phyloP scores from a whole-genome alignment of 805 yeast genomes.

The Lipomyces mesembrius region DNA sequence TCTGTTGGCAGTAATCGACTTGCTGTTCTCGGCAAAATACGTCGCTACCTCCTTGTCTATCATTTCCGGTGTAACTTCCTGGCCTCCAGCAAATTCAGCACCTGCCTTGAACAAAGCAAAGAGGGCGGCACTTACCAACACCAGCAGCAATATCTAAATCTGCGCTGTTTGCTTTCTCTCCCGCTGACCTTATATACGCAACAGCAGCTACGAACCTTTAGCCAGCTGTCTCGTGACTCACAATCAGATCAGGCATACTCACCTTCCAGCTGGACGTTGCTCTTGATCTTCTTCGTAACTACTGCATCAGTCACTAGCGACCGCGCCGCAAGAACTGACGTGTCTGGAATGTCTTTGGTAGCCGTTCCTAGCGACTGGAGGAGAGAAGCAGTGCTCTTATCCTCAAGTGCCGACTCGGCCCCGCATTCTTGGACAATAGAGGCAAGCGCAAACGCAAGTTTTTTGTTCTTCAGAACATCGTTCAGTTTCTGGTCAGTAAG shows the following conservation, averaged over 20 bases:
- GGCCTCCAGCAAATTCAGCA: constrained; percentile 51
- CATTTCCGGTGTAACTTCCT: constrained; percentile 67
- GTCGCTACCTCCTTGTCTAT: constrained; percentile 61
- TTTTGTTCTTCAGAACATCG: constrained; percentile 83
- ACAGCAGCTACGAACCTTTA: constrained; percentile 40
- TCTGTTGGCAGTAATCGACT: constrained; percentile 68
- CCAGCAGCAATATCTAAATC: constrained; percentile 64
- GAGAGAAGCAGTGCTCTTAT: constrained; percentile 64
- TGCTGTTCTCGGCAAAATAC: constrained; percentile 64
- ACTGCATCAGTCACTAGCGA: constrained; percentile 64
- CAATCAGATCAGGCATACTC: background rate
- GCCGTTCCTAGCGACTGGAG: constrained; percentile 65
- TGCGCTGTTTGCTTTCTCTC: constrained; percentile 51
- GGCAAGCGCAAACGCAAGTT: constrained; percentile 72
- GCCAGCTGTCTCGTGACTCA: background rate
- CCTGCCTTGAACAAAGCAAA: background rate
- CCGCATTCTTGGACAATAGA: constrained; percentile 58
- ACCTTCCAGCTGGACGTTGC: constrained; percentile 73
- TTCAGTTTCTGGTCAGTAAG: constrained; percentile 55
- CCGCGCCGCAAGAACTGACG: constrained; percentile 52
- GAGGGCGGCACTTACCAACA: constrained; percentile 55
- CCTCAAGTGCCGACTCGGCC: constrained; percentile 46
- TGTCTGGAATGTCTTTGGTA: constrained; percentile 38
- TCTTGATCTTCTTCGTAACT: constrained; percentile 63
- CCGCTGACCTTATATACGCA: constrained; percentile 66